These are phyloP conservation scores for Vigna unguiculata DNA, from an alignment of 306 rosid species.

Conservation along the genomic window DNA sequence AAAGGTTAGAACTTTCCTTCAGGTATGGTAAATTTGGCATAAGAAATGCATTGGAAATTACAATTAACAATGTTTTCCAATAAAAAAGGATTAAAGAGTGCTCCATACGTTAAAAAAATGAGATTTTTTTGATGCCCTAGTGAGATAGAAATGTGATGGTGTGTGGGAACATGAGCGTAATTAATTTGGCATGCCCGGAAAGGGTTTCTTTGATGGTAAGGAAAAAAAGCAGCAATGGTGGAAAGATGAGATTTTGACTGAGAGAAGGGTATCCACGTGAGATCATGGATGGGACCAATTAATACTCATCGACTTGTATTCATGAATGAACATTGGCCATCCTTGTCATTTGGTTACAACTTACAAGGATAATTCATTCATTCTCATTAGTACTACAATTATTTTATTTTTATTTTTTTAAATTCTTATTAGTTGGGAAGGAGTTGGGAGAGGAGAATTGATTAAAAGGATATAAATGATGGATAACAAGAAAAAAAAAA, in stretches of 20 bases:
- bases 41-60: no score
- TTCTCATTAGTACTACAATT: not conserved
- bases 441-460: conserved; percentile 45
- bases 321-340: conserved; percentile 19
- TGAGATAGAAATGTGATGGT: not conserved
- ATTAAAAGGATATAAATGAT: conserved; percentile 34
- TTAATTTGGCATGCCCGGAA: conserved; percentile 36
- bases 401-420: not conserved
- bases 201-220: conserved; percentile 19
- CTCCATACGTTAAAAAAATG: not conserved
- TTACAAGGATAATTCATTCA: not conserved
- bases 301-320: conserved; percentile 22
- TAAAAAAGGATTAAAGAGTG: no score
- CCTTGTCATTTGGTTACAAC: conserved; percentile 21
- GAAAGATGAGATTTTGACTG: conserved; percentile 23
- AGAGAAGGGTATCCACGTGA: conserved; percentile 41
- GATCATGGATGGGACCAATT: conserved; percentile 34
- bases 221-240: conserved; percentile 39
- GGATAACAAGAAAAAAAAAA: not conserved
- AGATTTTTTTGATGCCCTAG: not conserved
- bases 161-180: conserved; percentile 7
- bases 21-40: no score
- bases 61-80: no score
- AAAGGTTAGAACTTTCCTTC: no score
- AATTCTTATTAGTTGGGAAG: conserved; percentile 39